Evolutionary conservation across 2,329 filamentous ascomycete genomes (phyloP), one percentile per base, ranked within the genome.

Genomic region (Tolypocladium guangdongense): DNA sequence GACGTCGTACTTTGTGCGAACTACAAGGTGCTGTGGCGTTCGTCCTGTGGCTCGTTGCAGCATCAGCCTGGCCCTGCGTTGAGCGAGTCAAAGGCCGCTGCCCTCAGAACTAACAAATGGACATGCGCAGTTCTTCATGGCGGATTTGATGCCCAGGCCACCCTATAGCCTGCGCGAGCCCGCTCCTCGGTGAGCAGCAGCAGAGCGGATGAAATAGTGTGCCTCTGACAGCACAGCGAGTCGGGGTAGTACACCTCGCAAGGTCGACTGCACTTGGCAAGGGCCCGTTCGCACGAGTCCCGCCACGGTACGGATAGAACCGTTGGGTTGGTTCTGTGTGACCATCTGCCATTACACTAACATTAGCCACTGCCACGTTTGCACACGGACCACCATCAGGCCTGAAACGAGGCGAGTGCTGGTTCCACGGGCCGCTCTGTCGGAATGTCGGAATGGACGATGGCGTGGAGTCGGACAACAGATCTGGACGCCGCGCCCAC

Each of bases 201-300:
- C 16, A 30, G 16, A 45, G 35, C 24, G 24, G 14, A 3, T 11
- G 41, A 18, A 18, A 36, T 36, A 3, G 35, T 16, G 35, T 35
- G 14, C 24, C 39, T 54, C 50, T 57, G 50, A 48, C 52, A 58
- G 43, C 35, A 38, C 24, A 36, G 24, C 22, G 45, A 56, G 51
- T 45, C 46, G 52, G 30, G 37, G 54, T 30, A 32, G 47, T 35
- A 53, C 48, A 54, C 35, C 56, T 69, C 66, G 66, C 67, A 69
- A 69, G 63, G 56, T 56, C 62, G 59, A 57, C 67, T 67, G 51
- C 52, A 66, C 62, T 66, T 61, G 66, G 67, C 59, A 66, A 66
- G 59, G 43, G 52, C 37, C 20, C 48, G 49, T 36, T 30, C 14
- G 27, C 43, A 46, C 27, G 18, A 32, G 18, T 47, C 41, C 7